Evolutionary conservation across 352 stramenopile species (phyloP).

Genomic region (Pythium brachiatum): DNA sequence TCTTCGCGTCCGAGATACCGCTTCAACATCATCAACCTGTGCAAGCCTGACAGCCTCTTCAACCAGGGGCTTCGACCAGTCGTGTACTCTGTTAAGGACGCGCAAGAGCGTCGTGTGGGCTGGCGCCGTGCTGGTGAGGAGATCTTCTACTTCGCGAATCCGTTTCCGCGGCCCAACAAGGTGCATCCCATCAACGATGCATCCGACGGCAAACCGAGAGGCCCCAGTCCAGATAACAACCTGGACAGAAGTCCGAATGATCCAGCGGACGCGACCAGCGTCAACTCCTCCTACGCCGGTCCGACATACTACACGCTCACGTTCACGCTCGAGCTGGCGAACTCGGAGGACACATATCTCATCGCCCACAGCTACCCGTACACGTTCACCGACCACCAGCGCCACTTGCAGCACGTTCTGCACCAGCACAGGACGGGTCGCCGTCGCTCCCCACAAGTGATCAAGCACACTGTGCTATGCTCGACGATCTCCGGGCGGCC

Average conservation of each 20-base stretch:
- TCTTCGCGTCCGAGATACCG: slow-evolving; percentile 36
- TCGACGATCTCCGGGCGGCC: slow-evolving; percentile 49
- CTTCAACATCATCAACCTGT: slow-evolving; percentile 94
- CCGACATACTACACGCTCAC: slow-evolving; percentile 82
- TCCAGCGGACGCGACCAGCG: not conserved
- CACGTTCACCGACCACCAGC: slow-evolving; percentile 79
- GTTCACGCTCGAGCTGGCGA: slow-evolving; percentile 83
- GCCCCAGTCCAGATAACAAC: slow-evolving; percentile 3
- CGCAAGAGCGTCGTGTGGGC: slow-evolving; percentile 42
- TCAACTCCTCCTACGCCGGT: not conserved
- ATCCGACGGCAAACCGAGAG: not conserved
- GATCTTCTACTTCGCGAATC: slow-evolving; percentile 88
- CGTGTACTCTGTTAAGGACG: slow-evolving; percentile 81
- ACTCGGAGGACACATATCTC: slow-evolving; percentile 81
- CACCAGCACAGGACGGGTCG: slow-evolving; percentile 6
- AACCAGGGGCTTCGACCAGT: slow-evolving; percentile 90
- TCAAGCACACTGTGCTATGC: slow-evolving; percentile 55
- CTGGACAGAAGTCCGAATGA: not conserved
- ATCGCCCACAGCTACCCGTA: slow-evolving; percentile 93
- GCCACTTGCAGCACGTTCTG: slow-evolving; percentile 50
- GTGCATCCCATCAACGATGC: slow-evolving; percentile 7
- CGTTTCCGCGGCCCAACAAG: slow-evolving; percentile 33
- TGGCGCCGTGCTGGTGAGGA: slow-evolving; percentile 76
- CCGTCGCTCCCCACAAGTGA: slow-evolving; percentile 18
- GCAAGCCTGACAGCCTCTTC: slow-evolving; percentile 91